A percentile compares a stretch with the other conserved stretches of the same genome.
Conservation (phyloP, 2,329 filamentous ascomycete genomes). For the Xylaria sp. region DNA sequence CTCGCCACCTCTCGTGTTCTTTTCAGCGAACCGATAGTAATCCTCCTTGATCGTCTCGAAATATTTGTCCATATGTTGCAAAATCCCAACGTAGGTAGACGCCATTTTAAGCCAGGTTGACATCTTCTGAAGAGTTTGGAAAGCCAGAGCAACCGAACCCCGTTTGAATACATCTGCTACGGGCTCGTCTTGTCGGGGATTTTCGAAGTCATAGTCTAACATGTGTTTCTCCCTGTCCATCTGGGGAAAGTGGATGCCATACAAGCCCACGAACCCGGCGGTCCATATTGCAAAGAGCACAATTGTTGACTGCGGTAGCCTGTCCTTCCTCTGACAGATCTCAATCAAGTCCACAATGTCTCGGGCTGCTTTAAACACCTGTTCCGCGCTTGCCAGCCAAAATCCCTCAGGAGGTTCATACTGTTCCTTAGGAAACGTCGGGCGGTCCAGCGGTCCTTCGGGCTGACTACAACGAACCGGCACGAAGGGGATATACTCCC, state of each 20-base stretch:
- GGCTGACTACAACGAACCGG: conserved; percentile 56
- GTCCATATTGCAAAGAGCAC: conserved; percentile 69
- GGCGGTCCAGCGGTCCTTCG: conserved; percentile 60
- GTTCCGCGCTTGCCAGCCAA: conserved; percentile 64
- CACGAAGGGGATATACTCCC: conserved; percentile 70
- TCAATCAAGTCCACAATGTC: conserved; percentile 67
- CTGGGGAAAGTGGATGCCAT: conserved; percentile 67
- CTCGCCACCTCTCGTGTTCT: conserved; percentile 23
- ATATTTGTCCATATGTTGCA: conserved; percentile 56
- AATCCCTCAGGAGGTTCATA: conserved; percentile 55
- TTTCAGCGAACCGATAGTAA: conserved; percentile 40
- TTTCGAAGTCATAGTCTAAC: conserved; percentile 42
- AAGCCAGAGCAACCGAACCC: conserved; percentile 51
- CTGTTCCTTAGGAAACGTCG: conserved; percentile 53
- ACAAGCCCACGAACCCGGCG: conserved; percentile 67
- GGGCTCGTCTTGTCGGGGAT: conserved; percentile 24
- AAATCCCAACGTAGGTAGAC: conserved; percentile 55
- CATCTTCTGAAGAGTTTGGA: conserved; percentile 55
- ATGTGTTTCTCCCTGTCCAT: conserved; percentile 66
- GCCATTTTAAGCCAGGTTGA: conserved; percentile 58
- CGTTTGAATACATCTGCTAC: conserved; percentile 37
- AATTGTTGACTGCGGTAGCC: conserved; percentile 68
- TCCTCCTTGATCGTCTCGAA: conserved; percentile 55
- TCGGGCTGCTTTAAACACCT: conserved; percentile 64
- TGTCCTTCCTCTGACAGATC: conserved; percentile 61